phyloP scores from a whole-genome alignment of 2,329 filamentous ascomycete genomes.

The Ophiocordyceps sinensis region DNA sequence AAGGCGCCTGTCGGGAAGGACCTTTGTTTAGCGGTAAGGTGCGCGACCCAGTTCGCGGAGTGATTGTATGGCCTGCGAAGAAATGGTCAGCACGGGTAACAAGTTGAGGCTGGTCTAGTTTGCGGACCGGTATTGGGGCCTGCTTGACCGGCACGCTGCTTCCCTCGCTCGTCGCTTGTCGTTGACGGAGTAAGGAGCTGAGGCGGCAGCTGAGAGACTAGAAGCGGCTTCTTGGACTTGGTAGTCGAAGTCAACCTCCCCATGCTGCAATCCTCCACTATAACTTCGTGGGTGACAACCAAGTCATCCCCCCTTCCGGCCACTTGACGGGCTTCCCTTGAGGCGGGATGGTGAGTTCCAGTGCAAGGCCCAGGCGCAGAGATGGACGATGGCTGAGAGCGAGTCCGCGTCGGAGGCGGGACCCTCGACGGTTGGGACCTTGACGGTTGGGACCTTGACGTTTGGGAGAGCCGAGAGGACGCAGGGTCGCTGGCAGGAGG shows the following conservation, averaged over 20 bases:
- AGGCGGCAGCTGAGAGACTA: slow-evolving; percentile 25
- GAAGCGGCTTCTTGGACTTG: slow-evolving; percentile 29
- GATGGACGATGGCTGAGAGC: neutral
- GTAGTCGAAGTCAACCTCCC: slow-evolving; percentile 27
- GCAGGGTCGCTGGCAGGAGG: slow-evolving; percentile 17
- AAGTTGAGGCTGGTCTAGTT: slow-evolving; percentile 2
- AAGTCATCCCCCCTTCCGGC: slow-evolving; percentile 8
- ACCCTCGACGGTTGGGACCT: slow-evolving; percentile 11
- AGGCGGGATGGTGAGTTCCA: neutral
- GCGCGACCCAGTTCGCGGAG: slow-evolving; percentile 9
- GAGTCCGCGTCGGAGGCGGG: neutral
- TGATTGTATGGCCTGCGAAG: neutral
- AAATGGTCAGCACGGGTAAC: neutral
- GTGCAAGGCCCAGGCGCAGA: neutral
- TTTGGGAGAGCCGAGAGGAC: slow-evolving; percentile 11
- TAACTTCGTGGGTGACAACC: slow-evolving; percentile 13
- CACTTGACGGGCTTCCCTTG: slow-evolving; percentile 9
- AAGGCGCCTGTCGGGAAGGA: slow-evolving; percentile 4
- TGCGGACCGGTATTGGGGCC: neutral
- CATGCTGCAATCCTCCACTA: slow-evolving; percentile 23
- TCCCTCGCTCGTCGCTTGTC: slow-evolving; percentile 7
- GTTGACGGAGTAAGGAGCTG: slow-evolving; percentile 26
- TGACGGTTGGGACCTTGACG: slow-evolving; percentile 15
- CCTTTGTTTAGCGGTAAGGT: slow-evolving; percentile 13
- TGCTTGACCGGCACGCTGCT: slow-evolving; percentile 5